Evolutionary conservation across 2,329 filamentous ascomycete genomes (phyloP).

Genomic region (Cladosporium halotolerans): DNA sequence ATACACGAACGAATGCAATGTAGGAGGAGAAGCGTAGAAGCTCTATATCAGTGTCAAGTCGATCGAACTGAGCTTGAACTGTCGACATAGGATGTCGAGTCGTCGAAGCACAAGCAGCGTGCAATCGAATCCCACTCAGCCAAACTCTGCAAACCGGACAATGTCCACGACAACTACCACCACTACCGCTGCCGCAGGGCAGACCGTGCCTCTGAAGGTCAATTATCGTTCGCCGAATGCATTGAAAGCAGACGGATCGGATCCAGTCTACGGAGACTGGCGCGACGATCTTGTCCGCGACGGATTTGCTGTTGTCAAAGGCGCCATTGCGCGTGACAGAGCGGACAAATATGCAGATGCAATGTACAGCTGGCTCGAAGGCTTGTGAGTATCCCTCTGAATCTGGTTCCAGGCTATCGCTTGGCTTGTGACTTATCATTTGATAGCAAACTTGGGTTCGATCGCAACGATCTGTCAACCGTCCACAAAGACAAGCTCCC

Average conservation of each 20-base stretch:
- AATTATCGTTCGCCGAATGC: too few species aligned
- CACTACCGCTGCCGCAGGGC: constrained; percentile 5
- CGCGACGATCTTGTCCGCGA: constrained; percentile 32
- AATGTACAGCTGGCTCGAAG: constrained; percentile 29
- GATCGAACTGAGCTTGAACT: not conserved
- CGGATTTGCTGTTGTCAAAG: constrained; percentile 44
- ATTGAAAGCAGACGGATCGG: constrained; percentile 14
- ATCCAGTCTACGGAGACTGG: constrained; percentile 25
- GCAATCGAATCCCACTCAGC: too few species aligned
- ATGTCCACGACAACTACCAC: constrained; percentile 4
- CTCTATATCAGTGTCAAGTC: not conserved
- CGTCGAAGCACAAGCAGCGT: not conserved
- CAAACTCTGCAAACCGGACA: not conserved
- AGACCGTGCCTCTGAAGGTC: constrained; percentile 9
- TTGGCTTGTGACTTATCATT: constrained; percentile 8
- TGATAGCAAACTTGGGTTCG: constrained; percentile 30
- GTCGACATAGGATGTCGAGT: not conserved
- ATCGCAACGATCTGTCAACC: constrained; percentile 31
- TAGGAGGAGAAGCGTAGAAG: not conserved
- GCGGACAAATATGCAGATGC: constrained; percentile 32
- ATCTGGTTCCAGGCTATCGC: not conserved
- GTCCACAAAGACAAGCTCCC: constrained; percentile 32
- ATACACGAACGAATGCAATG: not conserved
- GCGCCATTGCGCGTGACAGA: constrained; percentile 37
- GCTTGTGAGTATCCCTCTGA: constrained; percentile 31